phyloP scores from a whole-genome alignment of 139 green algal genomes.

The Coccomyxa sp. region DNA sequence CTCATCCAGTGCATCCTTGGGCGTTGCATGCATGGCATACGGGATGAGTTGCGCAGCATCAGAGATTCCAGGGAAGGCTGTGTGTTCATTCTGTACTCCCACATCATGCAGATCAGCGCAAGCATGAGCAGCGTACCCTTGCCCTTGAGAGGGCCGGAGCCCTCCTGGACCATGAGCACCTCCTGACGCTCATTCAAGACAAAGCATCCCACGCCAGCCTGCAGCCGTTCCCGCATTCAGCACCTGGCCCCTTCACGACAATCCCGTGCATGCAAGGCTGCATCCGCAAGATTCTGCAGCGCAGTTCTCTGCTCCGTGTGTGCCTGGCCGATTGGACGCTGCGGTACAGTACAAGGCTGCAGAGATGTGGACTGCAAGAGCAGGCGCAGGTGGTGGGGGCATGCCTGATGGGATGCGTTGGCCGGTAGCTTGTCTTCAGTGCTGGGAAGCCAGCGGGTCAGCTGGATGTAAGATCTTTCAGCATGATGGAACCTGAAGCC shows the following conservation, averaged over 20 bases:
- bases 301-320: neutral
- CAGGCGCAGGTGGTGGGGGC: neutral
- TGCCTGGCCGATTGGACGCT: neutral
- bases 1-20: no score
- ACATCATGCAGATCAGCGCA: no score
- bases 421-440: slow-evolving; percentile 54
- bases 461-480: slow-evolving; percentile 72
- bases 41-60: no score
- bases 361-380: neutral
- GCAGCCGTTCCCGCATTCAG: neutral
- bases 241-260: no score
- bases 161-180: slow-evolving; percentile 82
- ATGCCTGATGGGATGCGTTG: slow-evolving; percentile 74
- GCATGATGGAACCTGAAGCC: slow-evolving; percentile 78
- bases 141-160: slow-evolving; percentile 62
- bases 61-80: no score
- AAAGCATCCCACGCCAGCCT: slow-evolving; percentile 81
- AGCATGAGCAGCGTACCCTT: no score
- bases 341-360: neutral
- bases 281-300: neutral
- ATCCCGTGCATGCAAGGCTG: no score
- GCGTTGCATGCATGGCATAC: no score
- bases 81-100: no score
- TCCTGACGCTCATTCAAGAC: slow-evolving; percentile 62
- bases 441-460: slow-evolving; percentile 68